Percentiles rank a stretch among this genome's conserved stretches.
Conservation (phyloP, 2,329 filamentous ascomycete genomes). For the Thermoascus crustaceus region DNA sequence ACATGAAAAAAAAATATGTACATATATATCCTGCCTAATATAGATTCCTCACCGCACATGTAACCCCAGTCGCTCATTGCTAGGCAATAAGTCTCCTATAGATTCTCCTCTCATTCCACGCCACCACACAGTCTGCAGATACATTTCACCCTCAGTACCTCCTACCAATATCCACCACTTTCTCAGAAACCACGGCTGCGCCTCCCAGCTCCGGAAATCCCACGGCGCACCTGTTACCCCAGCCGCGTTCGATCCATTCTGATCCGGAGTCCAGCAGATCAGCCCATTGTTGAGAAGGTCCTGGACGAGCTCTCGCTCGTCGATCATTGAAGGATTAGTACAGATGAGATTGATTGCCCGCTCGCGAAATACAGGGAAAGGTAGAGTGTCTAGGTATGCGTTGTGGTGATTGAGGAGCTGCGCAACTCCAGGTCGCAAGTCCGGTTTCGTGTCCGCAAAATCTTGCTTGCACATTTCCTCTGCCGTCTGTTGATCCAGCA, state of each 20-base stretch:
- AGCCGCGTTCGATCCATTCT: conserved; percentile 13
- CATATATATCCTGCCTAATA: too few relatives aligned
- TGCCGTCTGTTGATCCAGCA: neutral
- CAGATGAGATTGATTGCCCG: neutral
- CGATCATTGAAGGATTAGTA: neutral
- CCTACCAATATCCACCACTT: conserved; percentile 34
- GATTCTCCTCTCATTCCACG: conserved; percentile 12
- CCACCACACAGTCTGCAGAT: conserved; percentile 17
- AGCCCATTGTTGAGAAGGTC: conserved; percentile 8
- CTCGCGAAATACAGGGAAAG: neutral
- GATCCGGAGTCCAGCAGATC: conserved; percentile 7
- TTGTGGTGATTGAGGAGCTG: neutral
- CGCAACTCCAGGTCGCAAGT: neutral
- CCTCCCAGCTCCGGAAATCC: conserved; percentile 41
- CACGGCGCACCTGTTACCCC: conserved; percentile 32
- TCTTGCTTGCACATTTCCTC: neutral
- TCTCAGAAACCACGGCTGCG: conserved; percentile 36
- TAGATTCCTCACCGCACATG: too few relatives aligned
- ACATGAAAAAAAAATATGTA: too few relatives aligned
- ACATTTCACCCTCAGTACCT: conserved; percentile 31
- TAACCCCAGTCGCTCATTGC: neutral
- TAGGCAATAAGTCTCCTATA: neutral
- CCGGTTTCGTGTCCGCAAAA: neutral
- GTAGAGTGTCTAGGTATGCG: neutral
- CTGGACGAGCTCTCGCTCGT: conserved; percentile 6